Conservation (phyloP, 768 basidiomycete genomes). For the Tulasnella sp. region DNA sequence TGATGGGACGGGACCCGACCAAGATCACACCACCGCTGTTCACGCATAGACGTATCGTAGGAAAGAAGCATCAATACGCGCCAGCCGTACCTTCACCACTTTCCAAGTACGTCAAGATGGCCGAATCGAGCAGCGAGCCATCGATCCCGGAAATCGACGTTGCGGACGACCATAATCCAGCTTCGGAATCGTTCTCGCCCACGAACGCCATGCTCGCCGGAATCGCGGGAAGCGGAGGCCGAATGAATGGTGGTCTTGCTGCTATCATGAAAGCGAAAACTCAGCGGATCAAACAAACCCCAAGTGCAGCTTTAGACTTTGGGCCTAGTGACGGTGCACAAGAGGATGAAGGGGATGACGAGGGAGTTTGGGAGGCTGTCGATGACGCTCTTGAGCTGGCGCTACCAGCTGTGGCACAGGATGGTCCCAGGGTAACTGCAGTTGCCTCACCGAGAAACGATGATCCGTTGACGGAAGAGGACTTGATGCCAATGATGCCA, state of each 20-base stretch:
- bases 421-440: background rate
- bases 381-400: background rate
- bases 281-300: background rate
- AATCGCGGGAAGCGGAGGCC: background rate
- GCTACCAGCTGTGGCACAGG: background rate
- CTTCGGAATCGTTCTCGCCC: background rate
- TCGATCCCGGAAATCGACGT: background rate
- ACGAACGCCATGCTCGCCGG: background rate
- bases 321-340: background rate
- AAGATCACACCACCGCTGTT: background rate
- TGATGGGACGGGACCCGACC: slow-evolving; percentile 1
- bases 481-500: background rate
- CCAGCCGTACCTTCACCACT: slow-evolving; percentile 16
- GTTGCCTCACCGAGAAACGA: background rate
- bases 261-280: background rate
- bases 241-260: background rate
- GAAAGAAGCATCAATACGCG: slow-evolving; percentile 18
- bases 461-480: too few relatives aligned
- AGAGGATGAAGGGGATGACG: background rate
- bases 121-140: slow-evolving; percentile 1
- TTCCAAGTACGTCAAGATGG: background rate
- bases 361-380: background rate
- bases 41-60: slow-evolving; percentile 12
- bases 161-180: background rate
- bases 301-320: background rate